Conservation (phyloP, 78 protist genomes). For the Bodo saltans region DNA sequence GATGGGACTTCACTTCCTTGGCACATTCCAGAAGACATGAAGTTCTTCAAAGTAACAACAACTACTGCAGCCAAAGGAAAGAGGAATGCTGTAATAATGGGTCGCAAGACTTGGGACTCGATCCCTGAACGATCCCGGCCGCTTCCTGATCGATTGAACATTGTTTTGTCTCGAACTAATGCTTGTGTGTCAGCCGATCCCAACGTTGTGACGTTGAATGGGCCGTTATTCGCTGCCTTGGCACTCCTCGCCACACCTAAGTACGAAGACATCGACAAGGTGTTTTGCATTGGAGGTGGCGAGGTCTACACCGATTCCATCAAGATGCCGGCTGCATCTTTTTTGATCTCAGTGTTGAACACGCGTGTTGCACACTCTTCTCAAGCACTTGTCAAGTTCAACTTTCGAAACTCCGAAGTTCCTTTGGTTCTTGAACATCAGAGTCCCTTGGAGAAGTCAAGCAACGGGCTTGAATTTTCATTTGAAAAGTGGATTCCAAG, state of each 20-base stretch:
- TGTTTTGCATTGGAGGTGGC: slow-evolving; percentile 25
- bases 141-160: slow-evolving; percentile 11
- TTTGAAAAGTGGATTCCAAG: not conserved
- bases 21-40: slow-evolving; percentile 13
- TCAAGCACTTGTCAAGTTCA: no score
- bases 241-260: not conserved
- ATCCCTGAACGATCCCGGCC: slow-evolving; percentile 33
- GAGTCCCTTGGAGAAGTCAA: no score
- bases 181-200: not conserved
- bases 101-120: slow-evolving; percentile 37
- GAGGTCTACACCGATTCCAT: slow-evolving; percentile 11
- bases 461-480: not conserved
- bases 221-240: no score
- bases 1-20: slow-evolving; percentile 7
- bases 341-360: no score
- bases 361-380: no score
- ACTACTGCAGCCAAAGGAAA: not conserved
- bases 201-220: not conserved
- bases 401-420: no score
- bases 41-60: slow-evolving; percentile 15
- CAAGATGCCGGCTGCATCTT: not conserved
- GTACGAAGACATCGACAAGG: not conserved
- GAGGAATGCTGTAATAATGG: slow-evolving; percentile 39
- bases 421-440: no score
- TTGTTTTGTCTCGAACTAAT: slow-evolving; percentile 8